A percentile compares a stretch with the other conserved stretches of the same genome.
Evolutionary conservation across 2,329 filamentous ascomycete species (phyloP).

Genomic region (Sporothrix pallida): DNA sequence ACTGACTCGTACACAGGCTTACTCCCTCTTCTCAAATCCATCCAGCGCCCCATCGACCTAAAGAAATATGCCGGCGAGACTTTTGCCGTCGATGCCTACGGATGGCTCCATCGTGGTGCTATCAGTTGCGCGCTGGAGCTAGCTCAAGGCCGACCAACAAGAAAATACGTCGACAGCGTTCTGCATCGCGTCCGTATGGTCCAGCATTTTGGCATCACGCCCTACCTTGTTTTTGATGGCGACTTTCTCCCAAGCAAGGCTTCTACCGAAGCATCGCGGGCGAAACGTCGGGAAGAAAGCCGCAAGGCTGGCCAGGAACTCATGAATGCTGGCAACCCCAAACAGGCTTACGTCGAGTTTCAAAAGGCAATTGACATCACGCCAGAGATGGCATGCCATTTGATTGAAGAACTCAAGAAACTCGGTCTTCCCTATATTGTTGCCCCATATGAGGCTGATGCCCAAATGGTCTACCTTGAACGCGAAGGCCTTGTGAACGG

Average conservation of each 20-base stretch:
- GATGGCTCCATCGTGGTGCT: conserved; percentile 94
- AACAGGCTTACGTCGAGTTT: conserved; percentile 82
- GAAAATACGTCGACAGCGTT: conserved; percentile 86
- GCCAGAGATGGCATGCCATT: conserved; percentile 87
- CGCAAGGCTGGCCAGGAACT: conserved; percentile 78
- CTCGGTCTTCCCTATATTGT: conserved; percentile 84
- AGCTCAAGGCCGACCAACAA: conserved; percentile 84
- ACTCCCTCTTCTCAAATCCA: conserved; percentile 90
- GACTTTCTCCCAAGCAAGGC: conserved; percentile 95
- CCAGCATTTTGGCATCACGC: conserved; percentile 89
- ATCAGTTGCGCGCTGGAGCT: conserved; percentile 90
- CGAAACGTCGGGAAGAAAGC: conserved; percentile 76
- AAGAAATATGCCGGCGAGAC: conserved; percentile 88
- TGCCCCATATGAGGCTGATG: conserved; percentile 95
- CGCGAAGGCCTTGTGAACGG: conserved; percentile 81
- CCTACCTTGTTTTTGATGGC: conserved; percentile 95
- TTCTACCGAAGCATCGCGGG: conserved; percentile 78
- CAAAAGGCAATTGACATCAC: conserved; percentile 97
- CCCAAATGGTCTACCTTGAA: conserved; percentile 95
- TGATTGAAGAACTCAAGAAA: conserved; percentile 91
- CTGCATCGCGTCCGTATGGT: conserved; percentile 94
- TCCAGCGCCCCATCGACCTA: conserved; percentile 85
- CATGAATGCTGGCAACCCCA: conserved; percentile 77
- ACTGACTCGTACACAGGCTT: conserved; percentile 63
- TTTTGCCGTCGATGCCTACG: conserved; percentile 94